Percentiles rank a stretch among this genome's conserved stretches.
These are phyloP conservation scores for Fusarium fracticaudum DNA, from an alignment of 2,329 filamentous ascomycete genomes.

Conservation along the genomic window DNA sequence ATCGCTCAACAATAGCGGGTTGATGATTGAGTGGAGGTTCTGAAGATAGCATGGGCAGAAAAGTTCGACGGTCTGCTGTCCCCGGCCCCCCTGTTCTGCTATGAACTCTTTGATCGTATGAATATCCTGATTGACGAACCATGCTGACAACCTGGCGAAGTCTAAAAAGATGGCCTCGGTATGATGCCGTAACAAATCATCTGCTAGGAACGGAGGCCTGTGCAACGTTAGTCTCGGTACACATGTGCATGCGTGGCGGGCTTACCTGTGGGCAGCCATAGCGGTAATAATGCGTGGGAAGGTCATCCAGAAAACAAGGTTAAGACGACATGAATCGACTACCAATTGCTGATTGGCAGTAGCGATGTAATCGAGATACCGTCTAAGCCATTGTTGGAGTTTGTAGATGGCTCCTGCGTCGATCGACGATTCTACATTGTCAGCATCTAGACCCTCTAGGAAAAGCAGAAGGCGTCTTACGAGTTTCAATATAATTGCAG, in stretches of 20 bases:
- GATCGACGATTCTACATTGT: conserved; percentile 50
- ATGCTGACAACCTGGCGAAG: conserved; percentile 61
- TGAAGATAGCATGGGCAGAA: conserved; percentile 54
- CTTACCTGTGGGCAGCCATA: conserved; percentile 53
- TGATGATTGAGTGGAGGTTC: conserved; percentile 50
- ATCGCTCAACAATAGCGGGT: conserved; percentile 23
- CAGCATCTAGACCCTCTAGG: conserved; percentile 25
- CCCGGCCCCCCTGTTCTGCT: conserved; percentile 7
- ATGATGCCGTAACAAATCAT: conserved; percentile 44
- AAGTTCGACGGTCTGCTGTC: conserved; percentile 37
- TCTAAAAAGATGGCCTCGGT: conserved; percentile 49
- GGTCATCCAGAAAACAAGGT: conserved; percentile 61
- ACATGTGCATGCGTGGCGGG: background rate
- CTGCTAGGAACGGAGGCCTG: conserved; percentile 42
- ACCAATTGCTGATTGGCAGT: conserved; percentile 48
- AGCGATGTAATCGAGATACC: conserved; percentile 55
- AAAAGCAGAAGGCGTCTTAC: conserved; percentile 35
- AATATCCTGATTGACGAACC: conserved; percentile 62
- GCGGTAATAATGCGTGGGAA: conserved; percentile 60
- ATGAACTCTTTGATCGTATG: conserved; percentile 30
- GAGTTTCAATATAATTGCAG: conserved; percentile 49
- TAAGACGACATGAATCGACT: conserved; percentile 54
- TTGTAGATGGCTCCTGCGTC: conserved; percentile 56
- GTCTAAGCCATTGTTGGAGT: conserved; percentile 61
- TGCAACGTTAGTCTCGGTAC: background rate